Evolutionary conservation across 139 green algal species (phyloP).

Genomic region (Asterochloris erici): DNA sequence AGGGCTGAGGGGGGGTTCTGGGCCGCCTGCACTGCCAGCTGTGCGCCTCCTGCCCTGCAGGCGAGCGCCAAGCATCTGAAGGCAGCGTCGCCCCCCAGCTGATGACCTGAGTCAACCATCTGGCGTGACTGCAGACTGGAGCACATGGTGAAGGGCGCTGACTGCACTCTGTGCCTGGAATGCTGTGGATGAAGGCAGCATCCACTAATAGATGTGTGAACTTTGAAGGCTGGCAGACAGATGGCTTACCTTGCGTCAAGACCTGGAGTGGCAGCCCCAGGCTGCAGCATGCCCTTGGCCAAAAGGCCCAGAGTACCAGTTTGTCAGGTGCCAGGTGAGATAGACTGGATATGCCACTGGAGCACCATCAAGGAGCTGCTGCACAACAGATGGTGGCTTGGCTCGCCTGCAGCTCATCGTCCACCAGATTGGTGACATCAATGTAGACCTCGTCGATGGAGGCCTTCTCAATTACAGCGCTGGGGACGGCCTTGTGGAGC

Average conservation of each 20-base stretch:
- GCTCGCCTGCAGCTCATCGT: conserved; percentile 32
- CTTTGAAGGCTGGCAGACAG: background rate
- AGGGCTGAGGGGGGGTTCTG: too few relatives aligned
- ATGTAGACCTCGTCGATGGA: conserved; percentile 93
- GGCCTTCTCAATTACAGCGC: conserved; percentile 61
- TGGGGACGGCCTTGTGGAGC: conserved; percentile 10
- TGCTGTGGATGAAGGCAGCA: too few relatives aligned
- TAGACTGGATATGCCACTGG: background rate
- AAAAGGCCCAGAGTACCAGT: too few relatives aligned
- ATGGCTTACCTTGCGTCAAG: background rate
- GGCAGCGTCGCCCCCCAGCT: background rate
- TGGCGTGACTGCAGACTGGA: too few relatives aligned
- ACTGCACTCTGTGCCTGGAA: too few relatives aligned
- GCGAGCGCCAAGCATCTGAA: background rate
- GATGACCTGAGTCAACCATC: too few relatives aligned
- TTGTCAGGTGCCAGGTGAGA: too few relatives aligned
- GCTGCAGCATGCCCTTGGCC: background rate
- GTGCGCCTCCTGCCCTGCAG: background rate
- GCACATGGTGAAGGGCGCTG: too few relatives aligned
- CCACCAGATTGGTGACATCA: conserved; percentile 71
- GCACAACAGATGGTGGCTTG: background rate
- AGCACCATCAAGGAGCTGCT: background rate
- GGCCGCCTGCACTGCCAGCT: background rate
- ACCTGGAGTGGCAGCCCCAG: background rate
- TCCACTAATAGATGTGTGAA: too few relatives aligned